A percentile compares a stretch with the other conserved stretches of the same genome.
Conservation (phyloP, 1,284 basidiomycete genomes). For the Exobasidium rhododendri region DNA sequence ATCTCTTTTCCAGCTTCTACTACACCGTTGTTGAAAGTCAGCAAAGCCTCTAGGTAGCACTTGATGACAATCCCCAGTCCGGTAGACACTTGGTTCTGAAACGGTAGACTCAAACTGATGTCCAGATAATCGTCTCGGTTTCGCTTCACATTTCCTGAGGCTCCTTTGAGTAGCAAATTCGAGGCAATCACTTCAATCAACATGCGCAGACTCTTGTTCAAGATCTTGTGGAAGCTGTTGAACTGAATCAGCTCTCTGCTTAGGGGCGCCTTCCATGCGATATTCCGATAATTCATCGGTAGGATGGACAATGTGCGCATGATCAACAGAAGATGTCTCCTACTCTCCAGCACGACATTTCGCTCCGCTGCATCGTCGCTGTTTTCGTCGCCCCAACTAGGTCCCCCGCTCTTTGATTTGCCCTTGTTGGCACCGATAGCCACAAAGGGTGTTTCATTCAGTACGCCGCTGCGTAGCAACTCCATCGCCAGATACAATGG, state of each 20-base stretch:
- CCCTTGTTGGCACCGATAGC: slow-evolving; percentile 59
- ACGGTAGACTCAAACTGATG: slow-evolving; percentile 68
- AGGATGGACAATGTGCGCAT: slow-evolving; percentile 94
- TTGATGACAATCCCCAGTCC: slow-evolving; percentile 96
- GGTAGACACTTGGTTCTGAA: slow-evolving; percentile 94
- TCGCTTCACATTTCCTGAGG: slow-evolving; percentile 64
- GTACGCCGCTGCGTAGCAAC: slow-evolving; percentile 82
- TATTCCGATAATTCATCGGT: slow-evolving; percentile 76
- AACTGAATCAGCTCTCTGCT: slow-evolving; percentile 95
- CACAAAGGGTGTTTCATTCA: slow-evolving; percentile 83
- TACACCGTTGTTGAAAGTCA: slow-evolving; percentile 70
- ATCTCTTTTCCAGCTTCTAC: slow-evolving; percentile 59
- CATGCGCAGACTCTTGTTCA: slow-evolving; percentile 82
- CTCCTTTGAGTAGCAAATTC: slow-evolving; percentile 84
- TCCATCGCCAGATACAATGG: slow-evolving; percentile 85
- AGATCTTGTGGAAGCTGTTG: slow-evolving; percentile 89
- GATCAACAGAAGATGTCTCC: slow-evolving; percentile 75
- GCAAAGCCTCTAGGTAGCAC: slow-evolving; percentile 74
- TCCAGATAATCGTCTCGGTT: slow-evolving; percentile 87
- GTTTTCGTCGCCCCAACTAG: slow-evolving; percentile 77
- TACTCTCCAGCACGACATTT: slow-evolving; percentile 56
- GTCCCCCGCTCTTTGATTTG: slow-evolving; percentile 85
- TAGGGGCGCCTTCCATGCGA: slow-evolving; percentile 70
- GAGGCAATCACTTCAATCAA: slow-evolving; percentile 85
- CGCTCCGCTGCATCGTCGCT: slow-evolving; percentile 57